These are phyloP conservation scores for Pyrenophora tritici-repentis DNA, from an alignment of 2,329 filamentous ascomycete genomes.

Conservation along the genomic window DNA sequence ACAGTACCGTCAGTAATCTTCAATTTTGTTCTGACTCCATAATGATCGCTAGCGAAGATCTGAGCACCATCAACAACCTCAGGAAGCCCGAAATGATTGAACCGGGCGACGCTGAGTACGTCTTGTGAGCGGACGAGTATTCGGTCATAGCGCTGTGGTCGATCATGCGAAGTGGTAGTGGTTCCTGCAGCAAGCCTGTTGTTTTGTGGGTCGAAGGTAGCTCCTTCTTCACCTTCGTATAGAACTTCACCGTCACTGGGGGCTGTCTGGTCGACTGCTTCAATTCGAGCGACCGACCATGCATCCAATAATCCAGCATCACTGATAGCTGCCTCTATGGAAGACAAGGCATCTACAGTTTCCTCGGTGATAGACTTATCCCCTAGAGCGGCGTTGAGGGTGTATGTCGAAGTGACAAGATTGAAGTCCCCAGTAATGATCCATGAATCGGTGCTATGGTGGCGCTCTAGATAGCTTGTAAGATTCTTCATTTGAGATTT, in stretches of 20 bases:
- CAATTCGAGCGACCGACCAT: constrained; percentile 56
- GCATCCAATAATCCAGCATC: constrained; percentile 58
- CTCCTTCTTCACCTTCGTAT: constrained; percentile 65
- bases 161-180: constrained; percentile 61
- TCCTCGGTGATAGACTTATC: constrained; percentile 60
- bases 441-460: constrained; percentile 55
- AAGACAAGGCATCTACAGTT: constrained; percentile 51
- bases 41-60: constrained; percentile 55
- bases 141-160: constrained; percentile 69
- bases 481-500: constrained; percentile 61
- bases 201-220: constrained; percentile 65
- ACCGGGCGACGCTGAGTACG: constrained; percentile 50
- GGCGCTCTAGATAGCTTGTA: constrained; percentile 51
- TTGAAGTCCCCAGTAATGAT: constrained; percentile 70
- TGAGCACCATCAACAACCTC: constrained; percentile 24
- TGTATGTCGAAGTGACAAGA: constrained; percentile 62
- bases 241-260: constrained; percentile 39
- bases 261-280: constrained; percentile 49
- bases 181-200: constrained; percentile 62
- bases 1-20: constrained; percentile 33
- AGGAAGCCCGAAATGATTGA: constrained; percentile 63
- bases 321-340: constrained; percentile 55
- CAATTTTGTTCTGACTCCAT: constrained; percentile 54
- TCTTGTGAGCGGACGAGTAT: constrained; percentile 59
- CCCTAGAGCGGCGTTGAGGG: constrained; percentile 59